Conservation (phyloP, 805 yeast genomes). For the Myxozyma kluyveri region DNA sequence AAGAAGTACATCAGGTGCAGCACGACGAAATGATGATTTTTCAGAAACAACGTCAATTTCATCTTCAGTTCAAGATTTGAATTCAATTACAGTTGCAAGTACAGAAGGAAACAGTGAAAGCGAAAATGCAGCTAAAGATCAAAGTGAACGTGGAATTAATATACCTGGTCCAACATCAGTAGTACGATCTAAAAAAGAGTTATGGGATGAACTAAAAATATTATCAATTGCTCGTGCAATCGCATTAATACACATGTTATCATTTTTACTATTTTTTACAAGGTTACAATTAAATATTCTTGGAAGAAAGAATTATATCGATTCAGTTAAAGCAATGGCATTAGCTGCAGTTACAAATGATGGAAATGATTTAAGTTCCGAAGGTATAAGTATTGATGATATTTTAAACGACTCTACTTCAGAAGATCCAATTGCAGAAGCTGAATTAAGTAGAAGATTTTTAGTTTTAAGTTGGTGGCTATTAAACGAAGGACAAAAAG, state of each 20-base stretch:
- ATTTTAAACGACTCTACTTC: too few species aligned
- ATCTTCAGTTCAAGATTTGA: conserved; percentile 2
- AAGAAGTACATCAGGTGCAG: neutral
- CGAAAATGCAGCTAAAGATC: too few species aligned
- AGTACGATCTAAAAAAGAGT: conserved; percentile 54
- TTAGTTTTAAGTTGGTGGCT: conserved; percentile 92
- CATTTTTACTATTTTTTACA: conserved; percentile 71
- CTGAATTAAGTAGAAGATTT: conserved; percentile 62
- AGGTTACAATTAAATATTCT: conserved; percentile 83
- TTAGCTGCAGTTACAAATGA: neutral
- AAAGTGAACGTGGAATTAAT: conserved; percentile 1
- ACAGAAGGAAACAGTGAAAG: too few species aligned
- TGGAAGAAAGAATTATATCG: conserved; percentile 81
- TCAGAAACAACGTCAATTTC: conserved; percentile 14
- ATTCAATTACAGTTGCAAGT: too few species aligned
- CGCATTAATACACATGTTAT: conserved; percentile 64
- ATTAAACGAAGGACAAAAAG: conserved; percentile 77
- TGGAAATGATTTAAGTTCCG: too few species aligned
- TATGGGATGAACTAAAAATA: conserved; percentile 81
- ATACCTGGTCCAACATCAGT: conserved; percentile 20
- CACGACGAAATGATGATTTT: neutral
- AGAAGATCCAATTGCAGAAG: too few species aligned
- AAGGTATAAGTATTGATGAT: too few species aligned
- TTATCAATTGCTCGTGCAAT: conserved; percentile 71
- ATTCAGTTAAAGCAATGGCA: conserved; percentile 50